A percentile compares a stretch with the other conserved stretches of the same genome.
phyloP scores from a whole-genome alignment of 441 rosid genomes.

The Kokia cookei region DNA sequence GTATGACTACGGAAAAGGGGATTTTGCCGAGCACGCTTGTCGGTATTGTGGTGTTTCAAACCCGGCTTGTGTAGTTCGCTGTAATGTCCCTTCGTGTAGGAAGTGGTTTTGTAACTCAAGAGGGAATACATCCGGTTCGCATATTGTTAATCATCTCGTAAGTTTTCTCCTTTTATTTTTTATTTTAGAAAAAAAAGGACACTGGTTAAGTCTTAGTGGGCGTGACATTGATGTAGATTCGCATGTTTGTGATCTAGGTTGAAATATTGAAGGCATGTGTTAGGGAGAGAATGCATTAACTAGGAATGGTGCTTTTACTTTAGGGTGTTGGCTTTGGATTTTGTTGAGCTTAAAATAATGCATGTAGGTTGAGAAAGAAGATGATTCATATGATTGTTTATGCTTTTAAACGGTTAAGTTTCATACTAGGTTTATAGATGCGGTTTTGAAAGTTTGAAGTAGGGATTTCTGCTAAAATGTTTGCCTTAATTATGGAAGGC shows the following conservation, averaged over 20 bases:
- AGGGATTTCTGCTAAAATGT: neutral
- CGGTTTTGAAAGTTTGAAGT: neutral
- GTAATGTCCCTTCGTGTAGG: constrained; percentile 95
- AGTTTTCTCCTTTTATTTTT: constrained; percentile 21
- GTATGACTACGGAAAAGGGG: constrained; percentile 73
- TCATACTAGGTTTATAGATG: neutral
- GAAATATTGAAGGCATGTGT: neutral
- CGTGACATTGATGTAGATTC: neutral
- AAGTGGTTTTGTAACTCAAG: constrained; percentile 99
- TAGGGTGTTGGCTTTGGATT: neutral
- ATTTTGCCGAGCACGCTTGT: constrained; percentile 93
- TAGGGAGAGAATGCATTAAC: neutral
- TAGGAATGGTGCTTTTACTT: neutral
- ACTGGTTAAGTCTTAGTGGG: neutral
- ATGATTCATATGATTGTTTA: neutral
- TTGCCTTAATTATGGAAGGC: neutral
- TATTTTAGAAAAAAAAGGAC: neutral
- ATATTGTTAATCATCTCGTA: constrained; percentile 95
- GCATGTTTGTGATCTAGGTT: neutral
- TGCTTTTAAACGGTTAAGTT: neutral
- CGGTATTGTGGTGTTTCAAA: constrained; percentile 96
- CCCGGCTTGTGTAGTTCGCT: constrained; percentile 95
- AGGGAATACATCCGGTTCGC: constrained; percentile 98
- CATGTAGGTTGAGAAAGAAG: neutral
- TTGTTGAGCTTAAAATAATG: neutral